These are phyloP conservation scores for Malus sieversii DNA, from an alignment of 306 rosid genomes.

Conservation along the genomic window DNA sequence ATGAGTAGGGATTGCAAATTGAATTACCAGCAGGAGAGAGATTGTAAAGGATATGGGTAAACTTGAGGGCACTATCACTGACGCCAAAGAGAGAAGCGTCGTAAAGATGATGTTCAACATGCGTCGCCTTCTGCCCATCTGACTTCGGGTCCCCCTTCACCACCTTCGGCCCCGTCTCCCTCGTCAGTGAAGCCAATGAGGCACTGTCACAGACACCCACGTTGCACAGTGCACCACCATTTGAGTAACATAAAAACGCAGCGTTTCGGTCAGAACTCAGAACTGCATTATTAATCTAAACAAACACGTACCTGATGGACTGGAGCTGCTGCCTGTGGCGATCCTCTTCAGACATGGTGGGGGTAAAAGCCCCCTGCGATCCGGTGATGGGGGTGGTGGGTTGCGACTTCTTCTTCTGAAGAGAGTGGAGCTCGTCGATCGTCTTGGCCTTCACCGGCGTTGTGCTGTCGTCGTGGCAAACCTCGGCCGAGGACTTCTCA, in stretches of 20 bases:
- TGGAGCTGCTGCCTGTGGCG: conserved; percentile 64
- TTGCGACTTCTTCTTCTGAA: conserved; percentile 58
- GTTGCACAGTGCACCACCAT: neutral
- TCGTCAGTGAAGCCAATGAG: conserved; percentile 79
- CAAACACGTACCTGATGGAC: conserved; percentile 53
- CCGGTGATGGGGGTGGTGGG: conserved; percentile 64
- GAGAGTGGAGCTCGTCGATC: conserved; percentile 74
- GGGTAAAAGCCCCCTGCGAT: conserved; percentile 22
- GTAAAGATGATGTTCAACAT: conserved; percentile 28
- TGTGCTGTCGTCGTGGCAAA: conserved; percentile 73
- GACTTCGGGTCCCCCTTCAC: conserved; percentile 76
- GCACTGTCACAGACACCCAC: conserved; percentile 40
- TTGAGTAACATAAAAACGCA: neutral
- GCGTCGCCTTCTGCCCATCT: conserved; percentile 22
- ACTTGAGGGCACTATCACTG: conserved; percentile 81
- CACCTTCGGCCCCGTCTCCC: conserved; percentile 85
- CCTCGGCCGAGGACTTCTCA: conserved; percentile 17
- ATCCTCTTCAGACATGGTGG: conserved; percentile 42
- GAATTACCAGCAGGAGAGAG: conserved; percentile 83
- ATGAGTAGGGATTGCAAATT: neutral
- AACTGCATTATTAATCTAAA: too few species aligned
- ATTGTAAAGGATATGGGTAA: conserved; percentile 84
- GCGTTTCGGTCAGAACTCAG: neutral
- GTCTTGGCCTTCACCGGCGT: conserved; percentile 67
- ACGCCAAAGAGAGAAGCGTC: conserved; percentile 49